Evolutionary conservation across 2,329 filamentous ascomycete genomes (phyloP).

Genomic region (Exophiala bonariae): DNA sequence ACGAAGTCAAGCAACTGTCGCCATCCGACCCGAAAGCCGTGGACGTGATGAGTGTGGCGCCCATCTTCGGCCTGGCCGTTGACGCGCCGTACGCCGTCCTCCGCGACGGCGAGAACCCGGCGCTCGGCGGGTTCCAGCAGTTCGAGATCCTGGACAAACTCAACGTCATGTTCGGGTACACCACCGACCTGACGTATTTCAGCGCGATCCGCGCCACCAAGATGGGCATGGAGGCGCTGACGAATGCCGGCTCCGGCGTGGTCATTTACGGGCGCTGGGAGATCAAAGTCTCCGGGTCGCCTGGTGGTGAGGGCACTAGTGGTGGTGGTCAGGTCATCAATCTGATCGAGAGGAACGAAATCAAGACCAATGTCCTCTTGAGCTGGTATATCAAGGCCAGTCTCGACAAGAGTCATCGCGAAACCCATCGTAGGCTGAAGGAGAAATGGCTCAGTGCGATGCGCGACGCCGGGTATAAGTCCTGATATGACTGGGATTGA

Average conservation of each 20-base stretch:
- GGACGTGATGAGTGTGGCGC: slow-evolving; percentile 8
- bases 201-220: slow-evolving; percentile 15
- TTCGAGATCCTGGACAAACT: slow-evolving; percentile 28
- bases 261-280: slow-evolving; percentile 19
- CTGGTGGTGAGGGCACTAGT: neutral
- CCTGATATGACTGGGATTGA: no score
- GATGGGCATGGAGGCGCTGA: slow-evolving; percentile 24
- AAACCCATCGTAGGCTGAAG: slow-evolving; percentile 21
- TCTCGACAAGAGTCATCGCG: slow-evolving; percentile 20
- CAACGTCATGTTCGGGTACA: slow-evolving; percentile 14
- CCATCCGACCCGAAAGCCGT: slow-evolving; percentile 17
- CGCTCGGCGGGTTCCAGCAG: slow-evolving; percentile 17
- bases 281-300: slow-evolving; percentile 8
- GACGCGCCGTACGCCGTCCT: slow-evolving; percentile 3
- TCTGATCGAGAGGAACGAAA: slow-evolving; percentile 21
- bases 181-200: slow-evolving; percentile 20
- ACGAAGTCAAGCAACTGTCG: slow-evolving; percentile 9
- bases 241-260: slow-evolving; percentile 26
- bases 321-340: slow-evolving; percentile 13
- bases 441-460: slow-evolving; percentile 19
- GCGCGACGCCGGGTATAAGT: slow-evolving; percentile 12
- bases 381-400: slow-evolving; percentile 23
- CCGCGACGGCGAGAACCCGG: neutral
- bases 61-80: slow-evolving; percentile 13
- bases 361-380: slow-evolving; percentile 20